phyloP scores from a whole-genome alignment of 1,284 basidiomycete genomes.

The Ceratorhiza oryzae-sativae region DNA sequence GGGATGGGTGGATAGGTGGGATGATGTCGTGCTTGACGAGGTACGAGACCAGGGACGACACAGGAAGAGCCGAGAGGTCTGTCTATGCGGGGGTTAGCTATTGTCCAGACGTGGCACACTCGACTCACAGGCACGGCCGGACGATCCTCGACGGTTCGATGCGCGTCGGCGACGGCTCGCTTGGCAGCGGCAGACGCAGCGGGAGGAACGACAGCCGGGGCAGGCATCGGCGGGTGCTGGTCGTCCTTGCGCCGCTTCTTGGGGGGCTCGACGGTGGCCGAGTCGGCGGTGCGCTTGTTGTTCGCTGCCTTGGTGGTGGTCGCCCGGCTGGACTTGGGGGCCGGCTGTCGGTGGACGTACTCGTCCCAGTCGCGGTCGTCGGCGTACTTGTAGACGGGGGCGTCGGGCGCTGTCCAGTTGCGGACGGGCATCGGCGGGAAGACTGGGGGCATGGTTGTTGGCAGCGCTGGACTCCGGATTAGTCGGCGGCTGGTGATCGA shows the following conservation, averaged over 20 bases:
- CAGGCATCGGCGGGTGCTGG: background rate
- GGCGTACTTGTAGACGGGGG: background rate
- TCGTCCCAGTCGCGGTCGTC: constrained; percentile 3
- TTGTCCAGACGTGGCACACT: background rate
- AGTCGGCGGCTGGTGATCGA: background rate
- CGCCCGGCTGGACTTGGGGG: background rate
- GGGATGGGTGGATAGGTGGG: constrained; percentile 31
- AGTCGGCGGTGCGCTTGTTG: constrained; percentile 10
- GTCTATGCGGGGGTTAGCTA: background rate
- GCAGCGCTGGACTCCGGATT: background rate
- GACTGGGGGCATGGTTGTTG: constrained; percentile 19
- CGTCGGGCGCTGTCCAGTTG: background rate
- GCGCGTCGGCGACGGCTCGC: background rate
- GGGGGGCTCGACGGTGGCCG: background rate
- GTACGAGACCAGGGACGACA: constrained; percentile 13
- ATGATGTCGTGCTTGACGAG: constrained; percentile 34
- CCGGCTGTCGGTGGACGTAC: background rate
- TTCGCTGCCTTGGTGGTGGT: constrained; percentile 1
- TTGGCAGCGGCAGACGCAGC: background rate
- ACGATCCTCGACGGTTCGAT: background rate
- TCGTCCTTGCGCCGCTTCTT: constrained; percentile 32
- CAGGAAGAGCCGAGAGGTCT: constrained; percentile 2
- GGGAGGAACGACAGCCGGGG: background rate
- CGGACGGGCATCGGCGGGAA: background rate
- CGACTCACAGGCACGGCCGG: background rate